A percentile compares a stretch with the other conserved stretches of the same genome.
These are phyloP conservation scores for Rhodomyrtus psidioides DNA, from an alignment of 441 rosid genomes.

Conservation along the genomic window DNA sequence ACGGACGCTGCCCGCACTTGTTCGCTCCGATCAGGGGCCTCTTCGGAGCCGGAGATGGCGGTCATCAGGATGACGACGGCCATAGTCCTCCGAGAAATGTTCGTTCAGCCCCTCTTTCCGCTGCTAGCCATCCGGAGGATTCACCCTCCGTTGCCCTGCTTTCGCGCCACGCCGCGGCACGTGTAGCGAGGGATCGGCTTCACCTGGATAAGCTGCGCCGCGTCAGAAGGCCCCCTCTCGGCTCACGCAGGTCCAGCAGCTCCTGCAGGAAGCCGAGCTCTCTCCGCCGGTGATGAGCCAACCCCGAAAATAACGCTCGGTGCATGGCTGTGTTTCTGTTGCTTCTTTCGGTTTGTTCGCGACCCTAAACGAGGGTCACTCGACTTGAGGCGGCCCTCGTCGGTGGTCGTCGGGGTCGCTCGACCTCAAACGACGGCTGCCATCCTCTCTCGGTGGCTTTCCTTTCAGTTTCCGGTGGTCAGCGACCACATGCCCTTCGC, in stretches of 20 bases:
- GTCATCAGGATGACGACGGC: conserved; percentile 32
- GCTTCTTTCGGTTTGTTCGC: neutral
- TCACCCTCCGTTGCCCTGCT: neutral
- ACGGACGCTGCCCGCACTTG: neutral
- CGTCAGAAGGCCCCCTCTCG: conserved; percentile 72
- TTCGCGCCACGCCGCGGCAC: neutral
- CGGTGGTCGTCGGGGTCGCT: too few species aligned
- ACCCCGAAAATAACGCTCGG: conserved; percentile 70
- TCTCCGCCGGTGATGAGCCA: conserved; percentile 49
- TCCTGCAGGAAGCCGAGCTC: conserved; percentile 76
- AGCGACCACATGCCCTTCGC: too few species aligned
- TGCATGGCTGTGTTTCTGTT: neutral
- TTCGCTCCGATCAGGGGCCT: neutral
- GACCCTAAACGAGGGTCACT: too few species aligned
- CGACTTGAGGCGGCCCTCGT: too few species aligned
- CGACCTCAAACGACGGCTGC: too few species aligned
- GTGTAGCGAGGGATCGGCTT: conserved; percentile 24
- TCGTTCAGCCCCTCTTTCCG: conserved; percentile 18
- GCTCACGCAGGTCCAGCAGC: conserved; percentile 60
- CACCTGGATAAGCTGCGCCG: conserved; percentile 50
- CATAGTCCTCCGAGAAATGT: conserved; percentile 31
- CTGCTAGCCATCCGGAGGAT: conserved; percentile 8
- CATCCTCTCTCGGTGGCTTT: too few species aligned
- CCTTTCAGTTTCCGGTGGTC: too few species aligned
- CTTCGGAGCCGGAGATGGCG: conserved; percentile 32